Percentiles rank a stretch among this genome's conserved stretches.
These are phyloP conservation scores for Chrysosporium keratinophilum DNA, from an alignment of 2,329 filamentous ascomycete genomes.

Conservation along the genomic window DNA sequence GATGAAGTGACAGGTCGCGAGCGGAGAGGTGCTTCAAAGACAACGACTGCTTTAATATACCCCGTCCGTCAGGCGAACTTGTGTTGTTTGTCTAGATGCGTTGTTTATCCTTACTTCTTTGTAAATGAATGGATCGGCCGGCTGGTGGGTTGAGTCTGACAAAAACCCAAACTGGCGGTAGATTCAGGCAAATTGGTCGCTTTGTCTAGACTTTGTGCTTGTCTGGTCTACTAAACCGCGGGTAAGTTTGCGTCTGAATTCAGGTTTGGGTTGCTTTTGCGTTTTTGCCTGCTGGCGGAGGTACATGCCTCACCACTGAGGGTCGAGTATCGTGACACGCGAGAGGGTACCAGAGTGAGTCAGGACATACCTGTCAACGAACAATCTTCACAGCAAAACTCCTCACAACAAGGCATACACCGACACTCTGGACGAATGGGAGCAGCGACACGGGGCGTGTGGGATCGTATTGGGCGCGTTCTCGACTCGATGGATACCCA, in stretches of 20 bases:
- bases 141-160: background rate
- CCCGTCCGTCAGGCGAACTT: background rate
- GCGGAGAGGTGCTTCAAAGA: background rate
- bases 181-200: background rate
- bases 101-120: conserved; percentile 5
- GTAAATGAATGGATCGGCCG: background rate
- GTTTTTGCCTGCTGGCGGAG: background rate
- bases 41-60: background rate
- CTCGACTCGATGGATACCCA: background rate
- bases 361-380: background rate
- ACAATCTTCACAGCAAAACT: background rate
- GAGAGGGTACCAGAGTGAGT: conserved; percentile 4
- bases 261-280: background rate
- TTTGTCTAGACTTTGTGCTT: background rate
- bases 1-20: background rate
- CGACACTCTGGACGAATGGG: conserved; percentile 5
- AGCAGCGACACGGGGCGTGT: background rate
- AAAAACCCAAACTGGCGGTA: background rate
- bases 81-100: conserved; percentile 3
- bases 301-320: background rate
- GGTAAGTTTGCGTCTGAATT: background rate
- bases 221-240: background rate
- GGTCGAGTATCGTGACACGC: background rate
- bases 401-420: background rate
- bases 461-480: conserved; percentile 2